Evolutionary conservation across 2,329 filamentous ascomycete species (phyloP).

Genomic region (Exophiala aquamarina): DNA sequence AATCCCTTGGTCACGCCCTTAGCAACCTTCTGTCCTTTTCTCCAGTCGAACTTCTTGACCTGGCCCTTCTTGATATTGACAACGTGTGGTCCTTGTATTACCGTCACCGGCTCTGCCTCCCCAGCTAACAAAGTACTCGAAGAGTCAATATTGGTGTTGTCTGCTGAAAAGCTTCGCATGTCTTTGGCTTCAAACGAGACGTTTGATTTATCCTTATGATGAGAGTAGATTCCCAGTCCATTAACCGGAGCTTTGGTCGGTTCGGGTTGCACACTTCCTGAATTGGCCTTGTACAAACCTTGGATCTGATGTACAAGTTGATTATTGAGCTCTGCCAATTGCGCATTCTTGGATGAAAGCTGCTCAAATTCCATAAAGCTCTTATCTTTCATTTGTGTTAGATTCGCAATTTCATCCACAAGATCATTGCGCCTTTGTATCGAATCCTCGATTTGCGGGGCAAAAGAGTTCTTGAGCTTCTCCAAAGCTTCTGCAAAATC

Average conservation of each 20-base stretch:
- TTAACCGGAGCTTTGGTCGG: slow-evolving; percentile 45
- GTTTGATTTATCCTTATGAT: slow-evolving; percentile 52
- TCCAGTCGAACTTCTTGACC: slow-evolving; percentile 97
- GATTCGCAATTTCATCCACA: slow-evolving; percentile 78
- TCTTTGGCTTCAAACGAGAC: slow-evolving; percentile 44
- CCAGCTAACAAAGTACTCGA: slow-evolving; percentile 63
- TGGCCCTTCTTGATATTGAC: slow-evolving; percentile 94
- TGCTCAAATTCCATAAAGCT: slow-evolving; percentile 95
- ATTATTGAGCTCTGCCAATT: slow-evolving; percentile 92
- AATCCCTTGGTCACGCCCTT: slow-evolving; percentile 93
- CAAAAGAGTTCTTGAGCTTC: slow-evolving; percentile 77
- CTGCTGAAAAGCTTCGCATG: slow-evolving; percentile 44
- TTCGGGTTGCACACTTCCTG: slow-evolving; percentile 42
- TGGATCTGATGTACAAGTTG: slow-evolving; percentile 93
- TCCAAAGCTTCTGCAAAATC: slow-evolving; percentile 64
- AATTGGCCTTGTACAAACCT: slow-evolving; percentile 82
- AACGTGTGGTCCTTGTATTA: slow-evolving; percentile 78
- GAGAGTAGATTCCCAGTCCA: slow-evolving; percentile 64
- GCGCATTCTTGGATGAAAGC: slow-evolving; percentile 88
- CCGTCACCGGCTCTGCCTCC: slow-evolving; percentile 61
- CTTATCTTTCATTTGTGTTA: slow-evolving; percentile 84
- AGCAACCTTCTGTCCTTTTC: slow-evolving; percentile 91
- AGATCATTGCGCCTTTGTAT: slow-evolving; percentile 84
- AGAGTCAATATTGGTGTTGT: slow-evolving; percentile 57
- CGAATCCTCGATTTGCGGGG: slow-evolving; percentile 76